Percentiles rank a stretch among this genome's conserved stretches.
Evolutionary conservation across 164 flowering plant genomes (phyloP).

Genomic region (Hamamelis virginiana): DNA sequence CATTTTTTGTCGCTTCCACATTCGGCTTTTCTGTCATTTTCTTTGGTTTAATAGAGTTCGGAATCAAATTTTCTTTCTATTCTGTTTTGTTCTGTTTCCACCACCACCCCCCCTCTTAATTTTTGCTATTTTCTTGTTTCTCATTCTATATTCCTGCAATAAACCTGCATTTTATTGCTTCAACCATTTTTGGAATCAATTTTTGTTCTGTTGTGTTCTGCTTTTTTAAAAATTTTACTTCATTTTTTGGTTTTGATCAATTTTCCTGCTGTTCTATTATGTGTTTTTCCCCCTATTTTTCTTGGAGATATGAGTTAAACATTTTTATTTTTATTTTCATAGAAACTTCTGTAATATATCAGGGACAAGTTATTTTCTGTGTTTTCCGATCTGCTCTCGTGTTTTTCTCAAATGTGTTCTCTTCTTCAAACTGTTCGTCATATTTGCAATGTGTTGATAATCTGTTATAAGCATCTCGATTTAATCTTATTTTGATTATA

Average conservation of each 20-base stretch:
- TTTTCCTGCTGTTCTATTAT: background rate
- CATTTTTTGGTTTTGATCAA: background rate
- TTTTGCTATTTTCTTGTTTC: too few species aligned
- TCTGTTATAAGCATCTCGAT: too few species aligned
- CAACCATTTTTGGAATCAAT: too few species aligned
- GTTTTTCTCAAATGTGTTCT: background rate
- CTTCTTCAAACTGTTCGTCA: background rate
- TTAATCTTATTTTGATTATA: background rate
- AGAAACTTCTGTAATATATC: background rate
- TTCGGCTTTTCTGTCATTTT: too few species aligned
- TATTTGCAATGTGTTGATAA: background rate
- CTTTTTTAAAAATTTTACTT: too few species aligned
- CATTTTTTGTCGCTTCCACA: background rate
- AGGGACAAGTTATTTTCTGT: constrained; percentile 15
- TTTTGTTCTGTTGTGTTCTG: too few species aligned
- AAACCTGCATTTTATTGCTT: too few species aligned
- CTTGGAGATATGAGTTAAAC: background rate
- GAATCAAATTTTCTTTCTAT: background rate
- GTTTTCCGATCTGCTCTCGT: too few species aligned
- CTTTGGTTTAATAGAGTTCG: background rate
- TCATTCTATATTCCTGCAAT: too few species aligned
- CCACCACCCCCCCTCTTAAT: too few species aligned
- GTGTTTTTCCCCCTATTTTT: too few species aligned
- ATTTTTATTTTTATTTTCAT: background rate
- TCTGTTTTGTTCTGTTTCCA: too few species aligned